Percentiles rank a stretch among this genome's conserved stretches.
Conservation (phyloP, 257 asterid genomes). For the Fraxinus excelsior region DNA sequence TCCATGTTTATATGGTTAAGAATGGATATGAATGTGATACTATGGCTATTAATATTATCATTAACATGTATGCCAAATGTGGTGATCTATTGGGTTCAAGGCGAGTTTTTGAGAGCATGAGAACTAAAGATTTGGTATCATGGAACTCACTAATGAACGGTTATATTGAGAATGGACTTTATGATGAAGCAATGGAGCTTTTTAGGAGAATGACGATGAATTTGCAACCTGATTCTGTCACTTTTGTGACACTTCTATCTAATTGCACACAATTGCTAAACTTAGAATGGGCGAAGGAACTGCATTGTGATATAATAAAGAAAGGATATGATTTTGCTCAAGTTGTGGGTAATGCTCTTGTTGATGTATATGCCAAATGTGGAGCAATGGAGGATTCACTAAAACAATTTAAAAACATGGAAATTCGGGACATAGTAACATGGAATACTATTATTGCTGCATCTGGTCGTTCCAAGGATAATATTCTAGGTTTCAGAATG, state of each 20-base stretch:
- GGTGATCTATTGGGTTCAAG: constrained; percentile 59
- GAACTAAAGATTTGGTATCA: constrained; percentile 65
- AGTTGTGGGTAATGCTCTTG: constrained; percentile 64
- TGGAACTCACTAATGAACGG: constrained; percentile 79
- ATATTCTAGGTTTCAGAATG: constrained; percentile 64
- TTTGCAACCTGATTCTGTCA: constrained; percentile 60
- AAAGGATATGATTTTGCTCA: constrained; percentile 59
- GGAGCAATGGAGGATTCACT: constrained; percentile 53
- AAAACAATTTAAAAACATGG: constrained; percentile 73
- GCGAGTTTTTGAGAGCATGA: constrained; percentile 59
- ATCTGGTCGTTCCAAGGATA: constrained; percentile 51
- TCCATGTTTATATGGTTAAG: constrained; percentile 62
- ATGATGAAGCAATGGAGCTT: constrained; percentile 58
- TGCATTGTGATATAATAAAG: constrained; percentile 63
- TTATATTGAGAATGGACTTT: constrained; percentile 42
- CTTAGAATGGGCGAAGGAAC: constrained; percentile 42
- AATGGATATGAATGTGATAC: constrained; percentile 54
- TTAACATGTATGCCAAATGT: constrained; percentile 83
- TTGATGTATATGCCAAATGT: constrained; percentile 75
- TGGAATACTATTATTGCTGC: constrained; percentile 82
- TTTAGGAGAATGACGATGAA: constrained; percentile 53
- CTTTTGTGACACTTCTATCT: constrained; percentile 61
- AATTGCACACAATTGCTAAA: constrained; percentile 38
- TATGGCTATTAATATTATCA: constrained; percentile 49
- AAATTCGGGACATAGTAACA: constrained; percentile 56